Evolutionary conservation across 106 monocot genomes (phyloP).

Genomic region (Allium sativum): DNA sequence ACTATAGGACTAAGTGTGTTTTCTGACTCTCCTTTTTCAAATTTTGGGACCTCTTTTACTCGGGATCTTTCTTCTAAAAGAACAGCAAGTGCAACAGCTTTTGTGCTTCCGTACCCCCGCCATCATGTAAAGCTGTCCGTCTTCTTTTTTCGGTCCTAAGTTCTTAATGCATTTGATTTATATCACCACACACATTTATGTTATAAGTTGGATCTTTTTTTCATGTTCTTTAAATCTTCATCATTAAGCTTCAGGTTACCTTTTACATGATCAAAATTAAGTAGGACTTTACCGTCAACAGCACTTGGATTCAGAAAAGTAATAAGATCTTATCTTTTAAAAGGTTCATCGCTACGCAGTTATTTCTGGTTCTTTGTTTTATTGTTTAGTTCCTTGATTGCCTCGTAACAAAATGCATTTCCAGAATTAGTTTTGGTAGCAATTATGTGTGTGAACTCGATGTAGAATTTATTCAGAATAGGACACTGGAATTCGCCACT

Average conservation of each 20-base stretch:
- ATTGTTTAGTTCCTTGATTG: conserved; percentile 89
- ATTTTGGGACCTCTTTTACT: conserved; percentile 49
- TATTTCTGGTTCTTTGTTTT: conserved; percentile 94
- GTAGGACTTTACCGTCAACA: conserved; percentile 70
- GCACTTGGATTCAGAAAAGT: conserved; percentile 98
- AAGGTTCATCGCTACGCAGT: conserved; percentile 86
- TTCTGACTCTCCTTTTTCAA: conserved; percentile 38
- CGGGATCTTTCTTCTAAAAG: conserved; percentile 63
- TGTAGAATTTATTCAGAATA: conserved; percentile 94
- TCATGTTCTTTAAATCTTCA: conserved; percentile 75
- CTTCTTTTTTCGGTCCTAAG: conserved; percentile 87
- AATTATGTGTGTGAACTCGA: conserved; percentile 92
- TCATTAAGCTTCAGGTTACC: conserved; percentile 78
- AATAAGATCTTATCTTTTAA: conserved; percentile 82
- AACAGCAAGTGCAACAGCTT: conserved; percentile 80
- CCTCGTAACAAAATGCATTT: conserved; percentile 98
- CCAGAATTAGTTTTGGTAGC: conserved; percentile 94
- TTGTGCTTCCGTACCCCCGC: conserved; percentile 91
- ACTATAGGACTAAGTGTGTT: conserved; percentile 53
- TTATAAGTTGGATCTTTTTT: conserved; percentile 89
- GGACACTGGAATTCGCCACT: conserved; percentile 82
- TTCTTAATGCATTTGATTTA: conserved; percentile 92
- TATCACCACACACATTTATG: conserved; percentile 88
- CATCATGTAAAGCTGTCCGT: conserved; percentile 69
- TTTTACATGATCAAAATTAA: conserved; percentile 96